Percentiles rank a stretch among this genome's conserved stretches.
Evolutionary conservation across 768 basidiomycete species (phyloP).

Genomic region (Kwoniella heveanensis): DNA sequence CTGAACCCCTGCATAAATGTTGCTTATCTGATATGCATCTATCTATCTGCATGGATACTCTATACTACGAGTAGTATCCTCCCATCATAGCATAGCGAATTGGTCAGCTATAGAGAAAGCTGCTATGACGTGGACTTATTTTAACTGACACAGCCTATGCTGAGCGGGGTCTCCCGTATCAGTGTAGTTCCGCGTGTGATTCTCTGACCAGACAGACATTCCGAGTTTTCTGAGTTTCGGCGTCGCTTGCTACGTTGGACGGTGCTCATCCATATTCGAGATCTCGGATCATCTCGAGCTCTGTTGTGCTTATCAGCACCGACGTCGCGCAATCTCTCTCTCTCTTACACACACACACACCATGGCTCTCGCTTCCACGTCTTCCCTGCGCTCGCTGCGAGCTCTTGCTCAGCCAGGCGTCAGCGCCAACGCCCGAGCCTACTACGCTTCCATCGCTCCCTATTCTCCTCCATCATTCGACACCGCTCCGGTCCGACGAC

Average conservation of each 20-base stretch:
- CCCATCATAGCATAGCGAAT: constrained; percentile 3
- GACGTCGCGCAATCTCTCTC: no score
- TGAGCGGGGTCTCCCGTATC: neutral
- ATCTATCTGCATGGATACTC: no score
- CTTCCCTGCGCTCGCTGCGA: constrained; percentile 16
- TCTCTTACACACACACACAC: neutral
- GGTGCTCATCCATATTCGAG: no score
- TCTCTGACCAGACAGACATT: no score
- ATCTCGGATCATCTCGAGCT: no score
- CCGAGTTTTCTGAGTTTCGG: no score
- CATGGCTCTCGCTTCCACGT: constrained; percentile 19
- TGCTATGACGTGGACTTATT: constrained; percentile 5
- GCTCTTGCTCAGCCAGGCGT: neutral
- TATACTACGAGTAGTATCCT: no score
- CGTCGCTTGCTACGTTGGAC: no score
- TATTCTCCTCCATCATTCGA: constrained; percentile 19
- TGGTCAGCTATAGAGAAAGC: constrained; percentile 1
- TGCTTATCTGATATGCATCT: constrained; percentile 2
- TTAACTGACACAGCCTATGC: no score
- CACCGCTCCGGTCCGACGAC: constrained; percentile 20
- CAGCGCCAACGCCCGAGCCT: constrained; percentile 1
- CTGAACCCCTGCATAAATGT: neutral
- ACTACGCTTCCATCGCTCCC: constrained; percentile 16
- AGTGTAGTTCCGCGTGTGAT: no score
- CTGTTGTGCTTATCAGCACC: no score